phyloP scores from a whole-genome alignment of 1,284 basidiomycete species.

The Ceratobasidium papillatum region DNA sequence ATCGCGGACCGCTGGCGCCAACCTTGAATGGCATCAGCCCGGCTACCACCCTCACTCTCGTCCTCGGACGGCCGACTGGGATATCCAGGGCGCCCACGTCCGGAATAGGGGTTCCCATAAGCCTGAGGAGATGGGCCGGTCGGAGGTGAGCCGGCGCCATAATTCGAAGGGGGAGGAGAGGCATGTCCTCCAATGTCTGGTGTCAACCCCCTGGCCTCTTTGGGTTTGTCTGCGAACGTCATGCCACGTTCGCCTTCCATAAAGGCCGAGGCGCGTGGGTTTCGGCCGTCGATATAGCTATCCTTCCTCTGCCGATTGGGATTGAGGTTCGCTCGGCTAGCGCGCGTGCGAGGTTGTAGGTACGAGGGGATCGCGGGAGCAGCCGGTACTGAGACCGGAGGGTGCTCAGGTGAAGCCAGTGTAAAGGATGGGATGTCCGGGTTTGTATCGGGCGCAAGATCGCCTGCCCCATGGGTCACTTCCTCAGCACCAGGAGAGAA shows the following conservation, averaged over 20 bases:
- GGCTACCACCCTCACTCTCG: background rate
- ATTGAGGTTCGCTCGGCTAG: constrained; percentile 28
- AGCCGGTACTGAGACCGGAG: constrained; percentile 21
- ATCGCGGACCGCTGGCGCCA: constrained; percentile 34
- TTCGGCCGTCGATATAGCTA: constrained; percentile 25
- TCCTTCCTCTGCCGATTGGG: constrained; percentile 14
- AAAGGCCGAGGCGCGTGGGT: constrained; percentile 28
- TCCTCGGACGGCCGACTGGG: constrained; percentile 1
- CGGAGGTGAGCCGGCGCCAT: constrained; percentile 9
- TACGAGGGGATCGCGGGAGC: constrained; percentile 33
- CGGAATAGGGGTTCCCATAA: background rate
- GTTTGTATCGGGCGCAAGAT: constrained; percentile 33
- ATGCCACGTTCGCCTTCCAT: constrained; percentile 31
- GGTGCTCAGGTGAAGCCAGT: constrained; percentile 28
- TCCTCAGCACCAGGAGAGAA: constrained; percentile 15
- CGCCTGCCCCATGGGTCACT: constrained; percentile 34
- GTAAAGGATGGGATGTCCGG: constrained; percentile 30
- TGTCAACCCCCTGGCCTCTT: constrained; percentile 21
- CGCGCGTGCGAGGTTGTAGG: constrained; percentile 34
- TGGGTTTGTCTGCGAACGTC: constrained; percentile 36
- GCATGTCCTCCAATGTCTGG: constrained; percentile 12
- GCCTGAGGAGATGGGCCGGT: background rate
- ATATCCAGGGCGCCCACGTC: constrained; percentile 20
- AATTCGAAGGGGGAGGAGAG: constrained; percentile 14
- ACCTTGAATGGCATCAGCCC: constrained; percentile 16